Evolutionary conservation across 176 grass and related monocot genomes (phyloP).

Genomic region (Eleusine indica): DNA sequence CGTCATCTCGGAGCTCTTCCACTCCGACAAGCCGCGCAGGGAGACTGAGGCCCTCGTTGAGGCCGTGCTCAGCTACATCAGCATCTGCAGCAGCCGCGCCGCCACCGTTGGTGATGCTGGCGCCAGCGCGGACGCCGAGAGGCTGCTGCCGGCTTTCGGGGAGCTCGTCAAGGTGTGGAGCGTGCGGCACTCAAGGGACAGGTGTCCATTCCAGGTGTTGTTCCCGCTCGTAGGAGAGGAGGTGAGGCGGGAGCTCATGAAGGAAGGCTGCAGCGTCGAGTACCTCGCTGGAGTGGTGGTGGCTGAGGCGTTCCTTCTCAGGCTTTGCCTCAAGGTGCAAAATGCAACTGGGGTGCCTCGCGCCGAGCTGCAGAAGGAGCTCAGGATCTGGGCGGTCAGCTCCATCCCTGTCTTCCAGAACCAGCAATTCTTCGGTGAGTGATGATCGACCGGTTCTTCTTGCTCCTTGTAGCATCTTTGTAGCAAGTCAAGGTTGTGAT

Average conservation of each 20-base stretch:
- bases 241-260: constrained; percentile 59
- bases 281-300: constrained; percentile 77
- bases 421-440: constrained; percentile 78
- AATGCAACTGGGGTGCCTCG: constrained; percentile 38
- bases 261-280: constrained; percentile 68
- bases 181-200: constrained; percentile 54
- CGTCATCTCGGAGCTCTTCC: constrained; percentile 77
- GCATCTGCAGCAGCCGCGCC: constrained; percentile 71
- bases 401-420: constrained; percentile 86
- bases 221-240: constrained; percentile 81
- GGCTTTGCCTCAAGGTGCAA: constrained; percentile 84
- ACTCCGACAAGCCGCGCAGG: constrained; percentile 65
- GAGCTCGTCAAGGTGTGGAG: constrained; percentile 95
- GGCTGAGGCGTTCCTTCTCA: constrained; percentile 85
- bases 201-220: constrained; percentile 63
- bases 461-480: constrained; percentile 30
- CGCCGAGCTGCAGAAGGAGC: constrained; percentile 74
- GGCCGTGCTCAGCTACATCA: constrained; percentile 76
- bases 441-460: neutral
- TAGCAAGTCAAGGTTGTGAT: constrained; percentile 16
- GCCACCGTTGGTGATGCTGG: neutral
- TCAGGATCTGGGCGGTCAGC: constrained; percentile 85
- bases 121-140: constrained; percentile 13
- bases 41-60: constrained; percentile 75
- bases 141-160: constrained; percentile 63